Conservation (phyloP, 805 yeast genomes). For the Sungouiozyma intestinalis region DNA sequence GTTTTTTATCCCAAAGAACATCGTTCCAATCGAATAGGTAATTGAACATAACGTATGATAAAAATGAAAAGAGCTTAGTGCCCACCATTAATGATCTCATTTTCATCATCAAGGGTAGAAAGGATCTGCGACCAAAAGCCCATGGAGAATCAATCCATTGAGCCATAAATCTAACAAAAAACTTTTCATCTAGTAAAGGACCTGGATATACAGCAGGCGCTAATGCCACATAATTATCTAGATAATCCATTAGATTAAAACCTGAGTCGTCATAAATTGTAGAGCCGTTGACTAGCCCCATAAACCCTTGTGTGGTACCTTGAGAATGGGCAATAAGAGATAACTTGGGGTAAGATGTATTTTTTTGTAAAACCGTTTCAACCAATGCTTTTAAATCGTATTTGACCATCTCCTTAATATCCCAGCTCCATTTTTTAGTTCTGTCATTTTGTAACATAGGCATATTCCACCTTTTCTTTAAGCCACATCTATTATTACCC, state of each 20-base stretch:
- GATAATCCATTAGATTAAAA: constrained; percentile 37
- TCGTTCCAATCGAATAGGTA: constrained; percentile 85
- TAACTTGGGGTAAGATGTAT: constrained; percentile 34
- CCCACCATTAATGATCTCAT: constrained; percentile 43
- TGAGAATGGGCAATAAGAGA: constrained; percentile 79
- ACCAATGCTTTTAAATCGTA: constrained; percentile 70
- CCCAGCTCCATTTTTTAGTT: constrained; percentile 81
- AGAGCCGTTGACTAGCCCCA: constrained; percentile 46
- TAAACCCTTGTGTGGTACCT: constrained; percentile 80
- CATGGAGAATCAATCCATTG: constrained; percentile 36
- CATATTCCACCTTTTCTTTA: constrained; percentile 52
- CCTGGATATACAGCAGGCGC: constrained; percentile 95
- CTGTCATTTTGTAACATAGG: constrained; percentile 16
- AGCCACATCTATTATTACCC: constrained; percentile 86
- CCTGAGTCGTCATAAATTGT: constrained; percentile 14
- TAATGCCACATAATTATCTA: constrained; percentile 62
- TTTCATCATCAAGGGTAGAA: constrained; percentile 62
- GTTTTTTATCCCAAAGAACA: constrained; percentile 54
- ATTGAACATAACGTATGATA: constrained; percentile 76
- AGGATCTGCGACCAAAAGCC: constrained; percentile 69
- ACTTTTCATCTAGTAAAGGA: constrained; percentile 48
- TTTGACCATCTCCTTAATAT: constrained; percentile 68
- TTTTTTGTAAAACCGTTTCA: constrained; percentile 39
- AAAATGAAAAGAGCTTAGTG: constrained; percentile 44
- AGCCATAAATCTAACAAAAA: constrained; percentile 55